Percentiles rank a stretch among this genome's conserved stretches.
These are phyloP conservation scores for Arctostaphylos glauca DNA, from an alignment of 148 eudicot genomes.

Conservation along the genomic window DNA sequence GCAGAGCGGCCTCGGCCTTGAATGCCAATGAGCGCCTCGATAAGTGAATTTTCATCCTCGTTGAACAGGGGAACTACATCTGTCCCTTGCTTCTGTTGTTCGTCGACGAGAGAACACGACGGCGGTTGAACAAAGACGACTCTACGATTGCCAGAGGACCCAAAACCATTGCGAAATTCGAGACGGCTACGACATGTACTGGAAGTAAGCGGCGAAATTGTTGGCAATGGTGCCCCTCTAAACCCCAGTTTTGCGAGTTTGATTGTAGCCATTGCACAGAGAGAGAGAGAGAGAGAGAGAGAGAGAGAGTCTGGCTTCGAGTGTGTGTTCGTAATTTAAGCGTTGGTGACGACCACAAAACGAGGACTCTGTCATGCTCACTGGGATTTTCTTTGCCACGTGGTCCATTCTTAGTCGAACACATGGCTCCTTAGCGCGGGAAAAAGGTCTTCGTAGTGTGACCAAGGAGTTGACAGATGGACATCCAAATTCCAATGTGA, in stretches of 20 bases:
- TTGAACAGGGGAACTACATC: constrained; percentile 34
- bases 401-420: neutral
- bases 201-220: neutral
- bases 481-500: no score
- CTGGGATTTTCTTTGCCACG: neutral
- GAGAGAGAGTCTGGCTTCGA: neutral
- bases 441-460: no score
- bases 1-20: constrained; percentile 96
- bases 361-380: neutral
- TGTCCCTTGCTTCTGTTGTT: constrained; percentile 15
- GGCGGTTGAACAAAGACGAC: constrained; percentile 3
- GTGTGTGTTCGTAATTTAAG: constrained; percentile 11
- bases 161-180: neutral
- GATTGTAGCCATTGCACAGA: constrained; percentile 10
- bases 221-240: neutral
- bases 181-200: neutral
- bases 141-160: neutral
- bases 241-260: constrained; percentile 17
- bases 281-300: neutral
- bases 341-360: neutral
- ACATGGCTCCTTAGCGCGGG: neutral
- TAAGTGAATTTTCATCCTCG: constrained; percentile 53
- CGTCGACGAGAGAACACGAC: constrained; percentile 21
- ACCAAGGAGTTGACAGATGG: no score
- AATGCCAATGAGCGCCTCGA: constrained; percentile 76